These are phyloP conservation scores for Amorphotheca resinae DNA, from an alignment of 495 filamentous ascomycete species.

Conservation along the genomic window DNA sequence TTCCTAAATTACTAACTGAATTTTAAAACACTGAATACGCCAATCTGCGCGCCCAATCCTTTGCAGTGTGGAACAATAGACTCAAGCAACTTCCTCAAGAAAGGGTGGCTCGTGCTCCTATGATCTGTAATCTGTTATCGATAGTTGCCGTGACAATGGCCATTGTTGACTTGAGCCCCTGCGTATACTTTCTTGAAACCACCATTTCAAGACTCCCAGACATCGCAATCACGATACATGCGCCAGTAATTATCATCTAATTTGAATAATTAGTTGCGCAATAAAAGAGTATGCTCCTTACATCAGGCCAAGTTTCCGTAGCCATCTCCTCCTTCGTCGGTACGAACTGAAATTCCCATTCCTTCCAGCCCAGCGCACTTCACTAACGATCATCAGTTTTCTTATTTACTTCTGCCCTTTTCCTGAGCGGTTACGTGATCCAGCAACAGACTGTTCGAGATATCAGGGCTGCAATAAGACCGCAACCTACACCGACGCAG, in stretches of 20 bases:
- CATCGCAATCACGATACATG: neutral
- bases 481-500: conserved; percentile 21
- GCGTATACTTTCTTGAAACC: neutral
- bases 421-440: conserved; percentile 39
- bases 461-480: conserved; percentile 34
- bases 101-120: too few relatives aligned
- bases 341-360: too few relatives aligned
- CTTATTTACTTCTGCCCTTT: conserved; percentile 38
- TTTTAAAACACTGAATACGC: too few relatives aligned
- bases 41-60: too few relatives aligned
- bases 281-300: conserved; percentile 42
- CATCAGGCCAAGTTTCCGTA: conserved; percentile 39
- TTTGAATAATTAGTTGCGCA: too few relatives aligned
- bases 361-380: conserved; percentile 4
- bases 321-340: conserved; percentile 35
- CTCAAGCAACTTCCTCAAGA: too few relatives aligned
- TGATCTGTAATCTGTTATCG: too few relatives aligned
- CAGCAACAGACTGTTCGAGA: conserved; percentile 42
- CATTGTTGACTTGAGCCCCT: conserved; percentile 1
- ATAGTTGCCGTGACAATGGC: conserved; percentile 9
- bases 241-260: too few relatives aligned
- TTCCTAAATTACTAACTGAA: too few relatives aligned
- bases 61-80: too few relatives aligned
- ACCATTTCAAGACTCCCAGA: too few relatives aligned
- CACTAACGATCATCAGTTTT: conserved; percentile 27